A percentile compares a stretch with the other conserved stretches of the same genome.
Evolutionary conservation across 805 yeast species (phyloP).

Genomic region (Saccharomycopsis fermentans): DNA sequence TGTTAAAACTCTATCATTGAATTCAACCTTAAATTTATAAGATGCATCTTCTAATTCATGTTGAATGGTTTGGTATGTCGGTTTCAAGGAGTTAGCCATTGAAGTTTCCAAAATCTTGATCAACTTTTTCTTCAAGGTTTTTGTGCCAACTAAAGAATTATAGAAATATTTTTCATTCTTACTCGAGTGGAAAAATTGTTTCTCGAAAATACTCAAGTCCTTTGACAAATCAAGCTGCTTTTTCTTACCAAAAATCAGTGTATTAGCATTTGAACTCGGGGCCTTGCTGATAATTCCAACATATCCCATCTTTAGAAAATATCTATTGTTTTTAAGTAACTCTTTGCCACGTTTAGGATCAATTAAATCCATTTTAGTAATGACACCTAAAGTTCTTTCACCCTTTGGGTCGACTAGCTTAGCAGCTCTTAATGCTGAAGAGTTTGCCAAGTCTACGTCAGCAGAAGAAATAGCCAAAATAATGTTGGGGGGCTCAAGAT

Average conservation of each 20-base stretch:
- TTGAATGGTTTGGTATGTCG: conserved; percentile 76
- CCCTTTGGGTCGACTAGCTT: conserved; percentile 87
- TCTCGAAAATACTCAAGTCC: conserved; percentile 30
- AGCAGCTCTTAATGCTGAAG: conserved; percentile 88
- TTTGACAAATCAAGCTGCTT: conserved; percentile 23
- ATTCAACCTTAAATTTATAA: conserved; percentile 90
- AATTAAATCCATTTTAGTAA: conserved; percentile 88
- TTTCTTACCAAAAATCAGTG: conserved; percentile 24
- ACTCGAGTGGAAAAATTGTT: conserved; percentile 41
- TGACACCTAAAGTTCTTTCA: conserved; percentile 91
- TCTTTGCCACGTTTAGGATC: conserved; percentile 61
- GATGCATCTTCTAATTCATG: conserved; percentile 90
- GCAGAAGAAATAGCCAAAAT: conserved; percentile 95
- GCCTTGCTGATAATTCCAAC: conserved; percentile 94
- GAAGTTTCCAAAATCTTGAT: conserved; percentile 82
- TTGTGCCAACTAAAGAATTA: conserved; percentile 69
- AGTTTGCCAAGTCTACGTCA: conserved; percentile 94
- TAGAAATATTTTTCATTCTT: conserved; percentile 47
- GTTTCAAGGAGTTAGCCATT: conserved; percentile 81
- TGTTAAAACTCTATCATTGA: conserved; percentile 87
- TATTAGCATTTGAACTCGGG: conserved; percentile 31
- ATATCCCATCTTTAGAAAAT: conserved; percentile 92
- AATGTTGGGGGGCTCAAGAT: conserved; percentile 84
- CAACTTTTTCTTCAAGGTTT: conserved; percentile 62
- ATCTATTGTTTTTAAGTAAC: conserved; percentile 64